These are phyloP conservation scores for Leptodermis oblonga DNA, from an alignment of 257 asterid genomes.

Conservation along the genomic window DNA sequence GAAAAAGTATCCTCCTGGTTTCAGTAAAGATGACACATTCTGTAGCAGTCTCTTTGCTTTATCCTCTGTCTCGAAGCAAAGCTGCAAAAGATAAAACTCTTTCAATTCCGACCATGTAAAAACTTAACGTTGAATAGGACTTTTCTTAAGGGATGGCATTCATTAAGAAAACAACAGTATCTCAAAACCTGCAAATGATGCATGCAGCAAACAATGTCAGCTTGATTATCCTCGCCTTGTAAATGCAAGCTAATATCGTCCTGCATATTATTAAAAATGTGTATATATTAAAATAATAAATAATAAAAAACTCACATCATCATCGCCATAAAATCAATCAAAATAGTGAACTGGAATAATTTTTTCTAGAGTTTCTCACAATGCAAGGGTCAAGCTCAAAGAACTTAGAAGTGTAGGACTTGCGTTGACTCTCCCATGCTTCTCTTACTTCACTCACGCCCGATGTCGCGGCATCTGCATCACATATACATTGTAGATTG, in stretches of 20 bases:
- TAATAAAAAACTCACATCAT: neutral
- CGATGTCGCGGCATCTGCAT: constrained; percentile 64
- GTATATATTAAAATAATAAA: no score
- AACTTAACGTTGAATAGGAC: constrained; percentile 1
- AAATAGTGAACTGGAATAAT: constrained; percentile 3
- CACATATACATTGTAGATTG: neutral
- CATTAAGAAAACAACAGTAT: neutral
- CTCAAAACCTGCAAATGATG: constrained; percentile 79
- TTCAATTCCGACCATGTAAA: neutral
- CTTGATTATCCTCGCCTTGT: constrained; percentile 70
- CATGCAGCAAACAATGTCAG: constrained; percentile 87
- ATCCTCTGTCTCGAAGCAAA: constrained; percentile 87
- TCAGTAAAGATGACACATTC: constrained; percentile 81
- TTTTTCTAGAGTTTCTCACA: constrained; percentile 45
- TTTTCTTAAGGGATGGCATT: neutral
- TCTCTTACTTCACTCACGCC: constrained; percentile 75
- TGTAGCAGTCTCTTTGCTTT: constrained; percentile 67
- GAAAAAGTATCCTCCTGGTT: constrained; percentile 95
- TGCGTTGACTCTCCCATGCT: constrained; percentile 93
- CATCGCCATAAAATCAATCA: constrained; percentile 2
- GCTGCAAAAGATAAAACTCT: constrained; percentile 36
- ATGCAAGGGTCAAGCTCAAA: constrained; percentile 81
- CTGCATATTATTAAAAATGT: constrained; percentile 41
- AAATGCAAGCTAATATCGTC: constrained; percentile 58
- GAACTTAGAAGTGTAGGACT: constrained; percentile 84